These are phyloP conservation scores for Saccharomycopsis javanensis DNA, from an alignment of 805 yeast genomes.

Conservation along the genomic window DNA sequence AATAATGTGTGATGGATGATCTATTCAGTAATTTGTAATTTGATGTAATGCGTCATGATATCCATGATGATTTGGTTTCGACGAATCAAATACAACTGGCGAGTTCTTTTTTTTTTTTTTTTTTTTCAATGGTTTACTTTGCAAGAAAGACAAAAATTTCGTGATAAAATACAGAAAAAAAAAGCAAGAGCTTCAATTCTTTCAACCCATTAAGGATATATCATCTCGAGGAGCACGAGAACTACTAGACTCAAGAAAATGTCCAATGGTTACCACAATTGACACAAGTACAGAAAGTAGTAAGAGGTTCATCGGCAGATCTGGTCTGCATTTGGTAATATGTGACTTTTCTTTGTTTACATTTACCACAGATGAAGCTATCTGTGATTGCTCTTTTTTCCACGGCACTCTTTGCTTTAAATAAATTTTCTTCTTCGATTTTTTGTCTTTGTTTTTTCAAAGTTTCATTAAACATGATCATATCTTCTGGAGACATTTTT, in stretches of 20 bases:
- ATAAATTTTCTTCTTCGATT: constrained; percentile 78
- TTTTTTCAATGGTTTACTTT: too few relatives aligned
- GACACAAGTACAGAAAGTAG: constrained; percentile 97
- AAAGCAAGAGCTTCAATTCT: too few relatives aligned
- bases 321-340: constrained; percentile 97
- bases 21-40: too few relatives aligned
- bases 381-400: constrained; percentile 94
- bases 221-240: too few relatives aligned
- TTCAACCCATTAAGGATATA: too few relatives aligned
- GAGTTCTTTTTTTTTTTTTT: too few relatives aligned
- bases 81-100: too few relatives aligned
- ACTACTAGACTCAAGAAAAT: constrained; percentile 45
- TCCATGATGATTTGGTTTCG: too few relatives aligned
- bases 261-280: constrained; percentile 98
- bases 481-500: constrained; percentile 81
- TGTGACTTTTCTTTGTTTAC: constrained; percentile 94
- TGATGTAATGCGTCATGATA: too few relatives aligned
- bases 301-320: constrained; percentile 97
- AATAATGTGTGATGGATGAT: too few relatives aligned
- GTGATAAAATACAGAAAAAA: too few relatives aligned
- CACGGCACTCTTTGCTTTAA: constrained; percentile 96
- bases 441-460: constrained; percentile 78
- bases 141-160: too few relatives aligned
- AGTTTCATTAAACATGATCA: constrained; percentile 94
- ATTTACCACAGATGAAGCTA: constrained; percentile 93